These are phyloP conservation scores for Tritrichomonas foetus DNA, from an alignment of 208 protist species.

Conservation along the genomic window DNA sequence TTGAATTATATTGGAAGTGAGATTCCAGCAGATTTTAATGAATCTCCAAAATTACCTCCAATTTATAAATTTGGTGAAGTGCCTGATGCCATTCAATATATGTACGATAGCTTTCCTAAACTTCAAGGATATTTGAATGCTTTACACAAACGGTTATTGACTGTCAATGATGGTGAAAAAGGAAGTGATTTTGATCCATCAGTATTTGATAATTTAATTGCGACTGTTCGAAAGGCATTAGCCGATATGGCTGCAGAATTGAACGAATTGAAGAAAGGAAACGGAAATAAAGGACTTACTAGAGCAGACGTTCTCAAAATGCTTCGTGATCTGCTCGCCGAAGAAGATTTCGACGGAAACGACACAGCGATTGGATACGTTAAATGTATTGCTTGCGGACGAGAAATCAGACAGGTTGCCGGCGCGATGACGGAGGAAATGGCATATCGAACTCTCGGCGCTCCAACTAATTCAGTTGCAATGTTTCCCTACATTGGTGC, in stretches of 20 bases:
- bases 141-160: not conserved
- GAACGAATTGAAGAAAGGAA: not conserved
- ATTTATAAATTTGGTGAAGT: not conserved
- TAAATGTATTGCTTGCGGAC: slow-evolving; percentile 6
- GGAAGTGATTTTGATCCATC: not conserved
- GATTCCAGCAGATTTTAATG: no score
- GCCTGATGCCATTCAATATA: not conserved
- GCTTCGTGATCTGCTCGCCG: not conserved
- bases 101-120: not conserved
- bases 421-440: not conserved
- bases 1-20: no score
- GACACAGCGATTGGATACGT: not conserved
- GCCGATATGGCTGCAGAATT: not conserved
- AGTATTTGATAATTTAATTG: not conserved
- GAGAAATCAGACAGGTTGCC: not conserved
- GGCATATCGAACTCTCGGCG: not conserved
- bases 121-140: not conserved
- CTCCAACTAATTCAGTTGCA: not conserved
- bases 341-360: not conserved
- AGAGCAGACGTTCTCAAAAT: not conserved
- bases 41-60: not conserved
- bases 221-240: not conserved
- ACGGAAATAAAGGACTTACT: not conserved
- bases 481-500: not conserved
- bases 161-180: not conserved